phyloP scores from a whole-genome alignment of 345 rosid genomes.

The Salix brachista region DNA sequence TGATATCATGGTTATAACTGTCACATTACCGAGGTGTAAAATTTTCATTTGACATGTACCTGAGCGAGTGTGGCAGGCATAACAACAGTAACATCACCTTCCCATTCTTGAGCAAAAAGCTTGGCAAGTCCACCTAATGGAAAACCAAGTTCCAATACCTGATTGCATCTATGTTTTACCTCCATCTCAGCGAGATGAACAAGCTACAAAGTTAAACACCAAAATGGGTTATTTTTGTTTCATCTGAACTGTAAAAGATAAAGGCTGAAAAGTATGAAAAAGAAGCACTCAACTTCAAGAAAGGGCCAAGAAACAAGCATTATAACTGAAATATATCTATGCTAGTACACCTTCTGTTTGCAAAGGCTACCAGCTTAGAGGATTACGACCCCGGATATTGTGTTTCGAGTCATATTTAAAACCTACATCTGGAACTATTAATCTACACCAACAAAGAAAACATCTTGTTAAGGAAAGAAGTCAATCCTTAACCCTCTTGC shows the following conservation, averaged over 20 bases:
- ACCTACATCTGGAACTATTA: neutral
- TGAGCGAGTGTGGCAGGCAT: constrained; percentile 96
- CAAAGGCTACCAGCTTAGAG: neutral
- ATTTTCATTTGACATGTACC: constrained; percentile 39
- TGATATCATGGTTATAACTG: neutral
- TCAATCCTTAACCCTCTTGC: neutral
- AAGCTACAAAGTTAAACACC: constrained; percentile 40
- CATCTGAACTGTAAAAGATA: neutral
- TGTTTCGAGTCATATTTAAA: neutral
- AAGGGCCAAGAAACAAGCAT: neutral
- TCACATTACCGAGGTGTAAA: neutral
- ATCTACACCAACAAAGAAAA: neutral
- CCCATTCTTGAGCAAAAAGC: constrained; percentile 98
- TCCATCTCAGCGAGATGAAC: constrained; percentile 95
- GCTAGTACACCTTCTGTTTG: neutral
- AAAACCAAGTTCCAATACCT: constrained; percentile 84
- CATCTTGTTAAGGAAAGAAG: neutral
- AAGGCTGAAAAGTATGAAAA: neutral
- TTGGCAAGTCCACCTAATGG: constrained; percentile 88
- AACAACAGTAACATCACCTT: constrained; percentile 96
- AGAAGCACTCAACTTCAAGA: neutral
- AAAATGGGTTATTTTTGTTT: neutral
- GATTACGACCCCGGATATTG: neutral
- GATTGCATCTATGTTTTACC: constrained; percentile 91
- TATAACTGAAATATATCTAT: neutral